Percentiles rank a stretch among this genome's conserved stretches.
These are phyloP conservation scores for Hypericum androsaemum DNA, from an alignment of 345 rosid species.

Conservation along the genomic window DNA sequence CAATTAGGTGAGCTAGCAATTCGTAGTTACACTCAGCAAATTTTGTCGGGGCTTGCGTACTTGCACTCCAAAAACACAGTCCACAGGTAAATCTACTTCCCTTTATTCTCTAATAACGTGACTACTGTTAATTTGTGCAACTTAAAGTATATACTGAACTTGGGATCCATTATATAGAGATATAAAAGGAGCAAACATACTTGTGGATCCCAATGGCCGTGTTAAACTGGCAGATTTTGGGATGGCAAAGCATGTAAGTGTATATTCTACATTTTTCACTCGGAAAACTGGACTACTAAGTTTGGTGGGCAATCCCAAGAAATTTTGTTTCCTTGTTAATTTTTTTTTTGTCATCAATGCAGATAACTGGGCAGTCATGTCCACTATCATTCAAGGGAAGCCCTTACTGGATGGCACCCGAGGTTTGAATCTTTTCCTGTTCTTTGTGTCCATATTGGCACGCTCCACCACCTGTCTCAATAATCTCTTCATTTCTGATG, in stretches of 20 bases:
- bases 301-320: not conserved
- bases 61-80: conserved; percentile 58
- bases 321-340: conserved; percentile 1
- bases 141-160: conserved; percentile 1
- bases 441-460: not conserved
- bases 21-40: conserved; percentile 70
- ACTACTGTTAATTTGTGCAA: not conserved
- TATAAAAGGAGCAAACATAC: conserved; percentile 76
- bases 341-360: conserved; percentile 10
- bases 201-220: conserved; percentile 66
- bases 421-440: conserved; percentile 31
- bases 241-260: conserved; percentile 83
- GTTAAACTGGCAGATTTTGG: conserved; percentile 79
- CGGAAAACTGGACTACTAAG: not conserved
- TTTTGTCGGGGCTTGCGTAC: conserved; percentile 61
- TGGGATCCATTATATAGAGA: conserved; percentile 35
- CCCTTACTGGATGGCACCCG: conserved; percentile 89
- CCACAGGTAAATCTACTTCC: conserved; percentile 39
- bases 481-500: not conserved
- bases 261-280: not conserved
- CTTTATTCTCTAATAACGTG: not conserved
- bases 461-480: not conserved
- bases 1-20: conserved; percentile 53
- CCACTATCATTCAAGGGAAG: conserved; percentile 75
- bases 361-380: conserved; percentile 76